These are phyloP conservation scores for Botrytis galanthina DNA, from an alignment of 2,329 filamentous ascomycete genomes.

Conservation along the genomic window DNA sequence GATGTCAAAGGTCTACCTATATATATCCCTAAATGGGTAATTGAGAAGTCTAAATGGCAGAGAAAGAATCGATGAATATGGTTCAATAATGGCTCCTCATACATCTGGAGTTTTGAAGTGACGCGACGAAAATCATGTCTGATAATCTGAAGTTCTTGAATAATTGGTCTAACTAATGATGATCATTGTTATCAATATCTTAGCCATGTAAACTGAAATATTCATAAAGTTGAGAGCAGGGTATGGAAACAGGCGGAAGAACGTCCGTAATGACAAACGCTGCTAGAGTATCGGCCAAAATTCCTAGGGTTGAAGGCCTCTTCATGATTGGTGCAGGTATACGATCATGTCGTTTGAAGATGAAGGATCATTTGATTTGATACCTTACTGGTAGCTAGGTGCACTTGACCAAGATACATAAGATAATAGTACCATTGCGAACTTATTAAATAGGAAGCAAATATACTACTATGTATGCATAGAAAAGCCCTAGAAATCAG, in stretches of 20 bases:
- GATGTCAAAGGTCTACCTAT: background rate
- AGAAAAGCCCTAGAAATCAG: background rate
- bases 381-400: background rate
- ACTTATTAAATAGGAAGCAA: background rate
- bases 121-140: background rate
- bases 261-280: background rate
- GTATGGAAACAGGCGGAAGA: background rate
- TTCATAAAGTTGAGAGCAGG: background rate
- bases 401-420: background rate
- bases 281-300: background rate
- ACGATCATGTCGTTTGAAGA: background rate
- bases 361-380: background rate
- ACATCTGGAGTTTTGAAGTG: background rate
- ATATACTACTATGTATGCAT: background rate
- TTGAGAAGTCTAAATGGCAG: background rate
- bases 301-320: background rate
- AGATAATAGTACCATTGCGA: background rate
- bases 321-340: background rate
- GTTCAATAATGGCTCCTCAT: background rate
- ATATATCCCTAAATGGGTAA: background rate
- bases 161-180: background rate
- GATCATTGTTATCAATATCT: background rate
- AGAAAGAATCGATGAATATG: background rate
- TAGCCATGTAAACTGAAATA: background rate
- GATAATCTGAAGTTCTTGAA: background rate